Base-by-base conservation (phyloP, 768 basidiomycete species). In the Lactarius quietus region DNA sequence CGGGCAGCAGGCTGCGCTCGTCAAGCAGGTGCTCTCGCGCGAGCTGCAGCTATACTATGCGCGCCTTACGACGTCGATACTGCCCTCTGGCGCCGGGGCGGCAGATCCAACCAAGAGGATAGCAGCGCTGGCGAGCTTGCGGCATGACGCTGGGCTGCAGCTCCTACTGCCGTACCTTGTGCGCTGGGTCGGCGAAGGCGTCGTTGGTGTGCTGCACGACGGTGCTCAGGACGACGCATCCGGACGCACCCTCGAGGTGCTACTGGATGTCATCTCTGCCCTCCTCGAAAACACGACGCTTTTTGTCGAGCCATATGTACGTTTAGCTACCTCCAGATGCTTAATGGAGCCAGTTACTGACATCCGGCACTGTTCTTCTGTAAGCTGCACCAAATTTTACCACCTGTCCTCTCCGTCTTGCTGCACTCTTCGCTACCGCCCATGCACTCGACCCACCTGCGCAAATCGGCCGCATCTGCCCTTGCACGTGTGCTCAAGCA, bases 381-480 rank as follows among this genome's bases (percentile, higher is more conserved):
- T 69, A 98, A n/a, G 95, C 83, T 98, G 6, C 97, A 98, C 72
- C 96, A 98, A 88, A 82, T 98, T 18, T 84, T 98, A 0, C 95
- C 95, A 2, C 89, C 95, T 0, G 84, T 98, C 59, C 85, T 99
- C 36, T 97, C 96, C 6, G 89, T 89, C 63, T 85, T 99, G 55
- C 82, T 99, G 9, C 92, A 96, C 67, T 90, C 93, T 1, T 83
- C 89, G 20, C 85, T 98, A 4, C 93, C 93, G 0, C 81, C 83
- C 41, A 79, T 84, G 8, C 83, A 90, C 62, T 82, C 89, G 20
- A 86, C 82, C 3, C 84, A 86, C 48, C 81, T 97, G 38, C 90
- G 96, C 41, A 89, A 85, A 3, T 82, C 85, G 6, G 92, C 96
- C 4, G 84, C 94, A 1, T 88, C 94, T 67, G 92, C 92, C 0